Evolutionary conservation across 257 asterid species (phyloP).

Genomic region (Hygrophila difformis): DNA sequence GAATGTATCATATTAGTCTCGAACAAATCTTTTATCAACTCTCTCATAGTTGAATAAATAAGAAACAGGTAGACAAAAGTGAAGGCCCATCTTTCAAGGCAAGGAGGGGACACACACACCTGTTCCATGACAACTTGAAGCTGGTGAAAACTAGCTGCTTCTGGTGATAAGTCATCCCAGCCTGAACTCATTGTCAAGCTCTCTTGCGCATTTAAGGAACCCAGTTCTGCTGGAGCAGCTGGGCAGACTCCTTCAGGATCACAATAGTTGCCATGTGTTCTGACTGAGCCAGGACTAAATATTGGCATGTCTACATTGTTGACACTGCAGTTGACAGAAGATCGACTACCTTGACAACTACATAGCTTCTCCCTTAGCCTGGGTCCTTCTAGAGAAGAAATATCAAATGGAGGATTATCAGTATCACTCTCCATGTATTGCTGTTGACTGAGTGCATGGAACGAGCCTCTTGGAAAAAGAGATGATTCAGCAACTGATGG

Average conservation of each 20-base stretch:
- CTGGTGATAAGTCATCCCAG: conserved; percentile 39
- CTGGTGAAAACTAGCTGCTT: conserved; percentile 64
- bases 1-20: background rate
- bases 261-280: conserved; percentile 10
- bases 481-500: conserved; percentile 4
- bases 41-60: no score
- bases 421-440: background rate
- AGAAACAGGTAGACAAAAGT: no score
- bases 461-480: conserved; percentile 22
- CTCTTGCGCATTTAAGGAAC: conserved; percentile 39
- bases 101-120: conserved; percentile 28
- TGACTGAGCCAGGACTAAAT: conserved; percentile 9
- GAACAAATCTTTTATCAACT: no score
- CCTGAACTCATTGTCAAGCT: conserved; percentile 38
- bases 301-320: background rate
- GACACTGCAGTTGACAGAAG: background rate
- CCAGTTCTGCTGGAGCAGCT: conserved; percentile 33
- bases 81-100: no score
- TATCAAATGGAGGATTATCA: background rate
- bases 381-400: background rate
- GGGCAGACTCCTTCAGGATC: conserved; percentile 28
- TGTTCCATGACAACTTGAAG: conserved; percentile 69
- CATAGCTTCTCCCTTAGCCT: background rate
- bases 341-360: background rate
- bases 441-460: background rate